Evolutionary conservation across 257 asterid genomes (phyloP), one percentile per base, ranked within the genome.

Genomic region (Solanum pinnatisectum): DNA sequence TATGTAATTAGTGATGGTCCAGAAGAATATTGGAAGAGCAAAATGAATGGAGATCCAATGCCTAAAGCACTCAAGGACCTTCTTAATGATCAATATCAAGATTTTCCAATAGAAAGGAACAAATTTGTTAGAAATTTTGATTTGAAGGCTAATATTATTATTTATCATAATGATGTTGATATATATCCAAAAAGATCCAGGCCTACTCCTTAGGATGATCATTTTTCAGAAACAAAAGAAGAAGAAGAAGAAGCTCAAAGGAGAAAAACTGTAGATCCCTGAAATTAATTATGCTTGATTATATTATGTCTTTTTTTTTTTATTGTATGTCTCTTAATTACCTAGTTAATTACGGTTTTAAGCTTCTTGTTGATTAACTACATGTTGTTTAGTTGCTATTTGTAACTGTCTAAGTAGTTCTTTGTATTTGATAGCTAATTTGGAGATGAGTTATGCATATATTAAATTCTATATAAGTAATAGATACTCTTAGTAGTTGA

Each of bases 51-150:
- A 60, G 93, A 92, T 72, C 90, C 90, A 1, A 95, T 96, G 95
- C 98, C 98, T 27, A 91, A 91, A 88, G 94, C 95, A 77, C 91
- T 96, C 52, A 42, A 39, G 2, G 95, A 91, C 36, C 92, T 95
- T 44, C 15, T 94, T 14, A 74, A 82, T 79, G 46, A 84, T 85
- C 86, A 81, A 22, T 60, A 60, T 23, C 56, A n/a, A 30, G 82
- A 84, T 30, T 56, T 84, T 12, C 52, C 44, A 13, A 76, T 39
- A 30, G 71, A 65, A 49, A 22, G 30, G 5, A 77, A 86, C n/a
- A 92, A 65, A 52, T 94, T 92, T 59, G 44, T 89, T 35, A 90
- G 91, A 49, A 71, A 93, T 90, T 94, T 95, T 81, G 91, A 93
- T 68, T 87, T 88, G 30, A 89, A 84, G 84, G 87, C 95, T 59